Evolutionary conservation across 2,329 filamentous ascomycete genomes (phyloP).

Genomic region (Grosmannia serpens): DNA sequence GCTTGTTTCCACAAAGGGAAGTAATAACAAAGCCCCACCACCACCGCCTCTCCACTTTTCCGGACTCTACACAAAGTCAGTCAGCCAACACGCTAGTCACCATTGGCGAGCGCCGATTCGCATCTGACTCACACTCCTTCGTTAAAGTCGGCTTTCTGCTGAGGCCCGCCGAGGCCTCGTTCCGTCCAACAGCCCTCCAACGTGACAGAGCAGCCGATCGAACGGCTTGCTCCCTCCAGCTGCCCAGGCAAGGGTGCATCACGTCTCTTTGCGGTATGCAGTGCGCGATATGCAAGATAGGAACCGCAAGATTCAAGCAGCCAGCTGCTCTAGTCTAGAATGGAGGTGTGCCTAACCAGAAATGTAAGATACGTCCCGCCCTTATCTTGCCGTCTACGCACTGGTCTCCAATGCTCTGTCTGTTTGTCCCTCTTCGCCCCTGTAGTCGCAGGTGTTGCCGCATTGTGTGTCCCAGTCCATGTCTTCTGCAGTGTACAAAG

Average conservation of each 20-base stretch:
- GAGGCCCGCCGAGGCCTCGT: background rate
- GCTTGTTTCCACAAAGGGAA: background rate
- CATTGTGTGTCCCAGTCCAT: background rate
- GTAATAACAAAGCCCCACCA: background rate
- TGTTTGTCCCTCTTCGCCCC: background rate
- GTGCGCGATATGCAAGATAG: background rate
- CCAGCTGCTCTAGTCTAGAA: background rate
- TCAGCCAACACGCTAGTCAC: background rate
- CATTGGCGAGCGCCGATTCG: background rate
- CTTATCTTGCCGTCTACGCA: background rate
- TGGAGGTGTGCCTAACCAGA: background rate
- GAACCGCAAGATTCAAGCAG: background rate
- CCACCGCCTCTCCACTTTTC: background rate
- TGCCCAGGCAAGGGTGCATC: no score
- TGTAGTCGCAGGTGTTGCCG: background rate
- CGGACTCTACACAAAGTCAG: background rate
- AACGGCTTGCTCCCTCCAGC: no score
- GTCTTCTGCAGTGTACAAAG: background rate
- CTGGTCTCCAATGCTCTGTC: background rate
- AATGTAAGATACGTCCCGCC: background rate
- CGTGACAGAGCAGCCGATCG: no score
- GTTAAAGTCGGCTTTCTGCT: background rate
- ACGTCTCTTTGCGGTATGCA: background rate
- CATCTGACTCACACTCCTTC: slow-evolving; percentile 1
- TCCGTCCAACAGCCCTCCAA: background rate